Base-by-base conservation (phyloP, 306 rosid genomes). In the Mimosa pudica region DNA sequence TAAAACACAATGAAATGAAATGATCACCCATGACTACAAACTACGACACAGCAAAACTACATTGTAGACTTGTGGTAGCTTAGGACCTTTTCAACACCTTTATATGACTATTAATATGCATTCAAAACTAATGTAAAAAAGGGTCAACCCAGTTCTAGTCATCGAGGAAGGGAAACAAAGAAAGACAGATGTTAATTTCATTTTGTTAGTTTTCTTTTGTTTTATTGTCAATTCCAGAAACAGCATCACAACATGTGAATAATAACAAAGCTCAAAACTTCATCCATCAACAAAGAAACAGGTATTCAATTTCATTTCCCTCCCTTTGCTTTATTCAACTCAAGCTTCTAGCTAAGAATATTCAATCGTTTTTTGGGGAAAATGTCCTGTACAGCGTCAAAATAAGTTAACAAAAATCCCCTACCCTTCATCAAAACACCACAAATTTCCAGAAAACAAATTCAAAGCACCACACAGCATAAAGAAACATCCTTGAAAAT, bases 261-360 rank as follows among this genome's bases (percentile, higher is more conserved):
- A 72, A 72, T 14, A 72, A 72, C 45, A 30, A 32, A 30, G 0
- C 36, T 44, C 11, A 72, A 9, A 49, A 33, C 33, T 51, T 24
- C 10, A 32, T 42, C 9, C 52, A 45, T 45, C 73, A 45, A 20
- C 73, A 69, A 45, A 44, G 54, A 44, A 18, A 69, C 20, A 44
- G 8, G 38, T 70, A 70, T 10, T 17, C 32, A 41, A 33, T 16
- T 65, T 38, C 70, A 65, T n/a, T 66, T 36, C 8, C 3, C 18
- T 57, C 52, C 54, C 57, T 41, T 41, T 58, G 41, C 78, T 0
- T 8, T 3, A 18, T 55, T 41, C 66, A 24, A 5, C 63, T 51
- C 58, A 5, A 47, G 24, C 42, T 20, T 17, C 47, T 41, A 17
- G 4, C 88, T 6, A 85, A 85, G 45, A 90, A 88, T 44, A n/a